A percentile compares a stretch with the other conserved stretches of the same genome.
phyloP scores from a whole-genome alignment of 768 basidiomycete genomes.

The Piloderma croceum region DNA sequence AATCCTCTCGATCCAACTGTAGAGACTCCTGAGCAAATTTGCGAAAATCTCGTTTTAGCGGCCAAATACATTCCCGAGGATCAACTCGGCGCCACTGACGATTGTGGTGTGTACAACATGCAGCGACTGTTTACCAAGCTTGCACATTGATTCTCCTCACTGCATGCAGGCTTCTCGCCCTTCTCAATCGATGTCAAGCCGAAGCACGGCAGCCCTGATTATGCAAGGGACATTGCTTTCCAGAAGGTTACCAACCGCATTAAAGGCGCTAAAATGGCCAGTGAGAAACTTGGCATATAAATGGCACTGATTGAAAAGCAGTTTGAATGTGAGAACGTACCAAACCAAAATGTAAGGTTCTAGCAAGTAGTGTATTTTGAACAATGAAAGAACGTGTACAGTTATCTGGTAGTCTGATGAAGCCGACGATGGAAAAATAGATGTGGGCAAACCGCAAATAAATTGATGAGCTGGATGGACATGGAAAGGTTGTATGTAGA shows the following conservation, averaged over 20 bases:
- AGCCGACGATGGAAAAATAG: no score
- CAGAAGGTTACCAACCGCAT: neutral
- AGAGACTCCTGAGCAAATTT: neutral
- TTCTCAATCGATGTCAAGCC: neutral
- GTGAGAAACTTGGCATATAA: neutral
- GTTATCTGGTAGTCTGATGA: no score
- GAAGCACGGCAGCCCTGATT: neutral
- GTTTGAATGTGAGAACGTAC: no score
- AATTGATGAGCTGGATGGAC: no score
- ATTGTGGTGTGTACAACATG: neutral
- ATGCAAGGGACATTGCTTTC: neutral
- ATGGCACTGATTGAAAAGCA: no score
- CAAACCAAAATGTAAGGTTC: no score
- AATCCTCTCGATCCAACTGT: neutral
- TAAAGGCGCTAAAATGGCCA: neutral
- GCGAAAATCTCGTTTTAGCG: neutral
- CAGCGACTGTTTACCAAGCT: neutral
- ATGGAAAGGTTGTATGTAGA: no score
- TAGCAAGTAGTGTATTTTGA: no score
- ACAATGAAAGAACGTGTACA: no score
- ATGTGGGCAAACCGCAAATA: no score
- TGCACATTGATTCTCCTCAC: neutral
- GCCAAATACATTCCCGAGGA: neutral
- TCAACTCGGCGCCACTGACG: neutral
- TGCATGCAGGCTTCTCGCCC: neutral